Conservation (phyloP, 169 alveolate species). For the Plasmodium ovale region DNA sequence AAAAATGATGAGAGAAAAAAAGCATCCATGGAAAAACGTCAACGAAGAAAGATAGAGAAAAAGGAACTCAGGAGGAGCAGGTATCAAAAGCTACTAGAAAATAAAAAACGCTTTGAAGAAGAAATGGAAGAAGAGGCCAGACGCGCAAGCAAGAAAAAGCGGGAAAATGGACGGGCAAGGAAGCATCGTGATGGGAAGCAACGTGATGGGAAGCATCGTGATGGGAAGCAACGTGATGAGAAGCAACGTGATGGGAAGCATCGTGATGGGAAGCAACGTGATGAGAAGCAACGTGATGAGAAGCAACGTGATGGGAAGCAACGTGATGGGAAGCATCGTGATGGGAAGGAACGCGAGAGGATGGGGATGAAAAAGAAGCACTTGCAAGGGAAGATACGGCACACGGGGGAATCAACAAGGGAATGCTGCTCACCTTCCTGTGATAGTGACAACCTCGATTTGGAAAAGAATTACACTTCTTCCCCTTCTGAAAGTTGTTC, state of each 20-base stretch:
- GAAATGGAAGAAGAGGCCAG: conserved; percentile 6
- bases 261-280: no score
- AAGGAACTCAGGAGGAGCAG: conserved; percentile 18
- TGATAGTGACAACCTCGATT: background rate
- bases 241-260: no score
- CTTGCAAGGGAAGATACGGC: no score
- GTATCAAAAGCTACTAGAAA: conserved; percentile 8
- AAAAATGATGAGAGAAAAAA: conserved; percentile 19
- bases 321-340: background rate
- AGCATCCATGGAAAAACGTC: conserved; percentile 2
- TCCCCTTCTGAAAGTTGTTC: background rate
- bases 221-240: background rate
- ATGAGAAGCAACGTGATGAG: background rate
- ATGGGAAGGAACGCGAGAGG: no score
- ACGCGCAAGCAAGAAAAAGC: background rate
- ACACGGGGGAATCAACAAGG: background rate
- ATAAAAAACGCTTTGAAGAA: conserved; percentile 12
- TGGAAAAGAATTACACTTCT: background rate
- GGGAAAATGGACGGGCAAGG: background rate
- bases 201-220: background rate
- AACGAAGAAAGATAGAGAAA: conserved; percentile 15
- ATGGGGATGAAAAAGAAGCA: no score
- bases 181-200: background rate
- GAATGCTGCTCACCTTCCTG: background rate
- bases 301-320: background rate